Evolutionary conservation across 2,329 filamentous ascomycete species (phyloP).

Genomic region (Kalmusia sp.): DNA sequence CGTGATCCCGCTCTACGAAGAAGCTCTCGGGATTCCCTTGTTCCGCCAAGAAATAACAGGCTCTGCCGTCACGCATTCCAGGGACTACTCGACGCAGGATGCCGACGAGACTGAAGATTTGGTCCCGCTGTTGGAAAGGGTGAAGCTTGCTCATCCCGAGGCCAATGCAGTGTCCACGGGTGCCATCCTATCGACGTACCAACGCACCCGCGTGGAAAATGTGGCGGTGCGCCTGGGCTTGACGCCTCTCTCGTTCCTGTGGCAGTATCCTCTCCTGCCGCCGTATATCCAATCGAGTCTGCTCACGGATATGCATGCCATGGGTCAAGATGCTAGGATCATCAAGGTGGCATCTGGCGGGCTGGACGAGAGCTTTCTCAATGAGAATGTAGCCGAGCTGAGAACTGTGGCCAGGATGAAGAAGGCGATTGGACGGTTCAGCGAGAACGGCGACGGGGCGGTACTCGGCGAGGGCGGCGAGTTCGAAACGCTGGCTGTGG

Average conservation of each 20-base stretch:
- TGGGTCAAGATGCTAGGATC: conserved; percentile 84
- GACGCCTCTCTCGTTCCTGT: conserved; percentile 83
- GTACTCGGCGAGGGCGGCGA: conserved; percentile 92
- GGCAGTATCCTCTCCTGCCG: conserved; percentile 85
- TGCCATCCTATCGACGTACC: conserved; percentile 93
- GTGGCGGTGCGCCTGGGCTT: conserved; percentile 86
- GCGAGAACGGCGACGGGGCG: conserved; percentile 68
- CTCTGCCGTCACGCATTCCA: conserved; percentile 70
- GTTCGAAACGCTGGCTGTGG: conserved; percentile 89
- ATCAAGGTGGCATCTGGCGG: conserved; percentile 95
- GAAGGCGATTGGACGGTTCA: conserved; percentile 71
- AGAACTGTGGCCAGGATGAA: conserved; percentile 56
- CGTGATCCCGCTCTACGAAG: conserved; percentile 82
- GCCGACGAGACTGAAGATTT: conserved; percentile 89
- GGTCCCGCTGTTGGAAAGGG: conserved; percentile 72
- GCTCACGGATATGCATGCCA: conserved; percentile 79
- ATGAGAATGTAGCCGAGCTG: conserved; percentile 75
- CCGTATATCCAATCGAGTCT: conserved; percentile 59
- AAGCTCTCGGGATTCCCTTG: conserved; percentile 80
- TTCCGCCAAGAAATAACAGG: conserved; percentile 82
- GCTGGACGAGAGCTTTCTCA: conserved; percentile 79
- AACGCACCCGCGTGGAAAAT: conserved; percentile 93
- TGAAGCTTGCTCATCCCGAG: conserved; percentile 74
- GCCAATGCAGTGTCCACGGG: conserved; percentile 89
- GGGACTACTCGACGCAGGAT: conserved; percentile 67